These are phyloP conservation scores for Tinospora cordifolia DNA, from an alignment of 164 flowering plant genomes.

Conservation along the genomic window DNA sequence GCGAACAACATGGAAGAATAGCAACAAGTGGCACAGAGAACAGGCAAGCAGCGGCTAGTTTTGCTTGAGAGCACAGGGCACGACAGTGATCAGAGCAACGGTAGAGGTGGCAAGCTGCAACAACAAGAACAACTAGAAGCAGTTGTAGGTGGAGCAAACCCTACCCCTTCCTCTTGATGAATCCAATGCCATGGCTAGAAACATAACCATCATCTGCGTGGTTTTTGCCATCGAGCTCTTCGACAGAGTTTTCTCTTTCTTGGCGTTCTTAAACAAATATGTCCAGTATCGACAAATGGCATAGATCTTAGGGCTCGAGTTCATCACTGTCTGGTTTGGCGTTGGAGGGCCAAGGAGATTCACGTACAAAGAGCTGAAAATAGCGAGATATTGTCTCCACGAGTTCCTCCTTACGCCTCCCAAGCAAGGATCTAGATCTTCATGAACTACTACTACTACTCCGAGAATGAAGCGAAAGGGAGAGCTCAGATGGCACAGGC, in stretches of 20 bases:
- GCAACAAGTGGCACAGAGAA: no score
- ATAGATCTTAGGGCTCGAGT: constrained; percentile 54
- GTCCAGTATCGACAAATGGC: constrained; percentile 73
- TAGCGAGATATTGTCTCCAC: constrained; percentile 31
- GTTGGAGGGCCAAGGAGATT: constrained; percentile 53
- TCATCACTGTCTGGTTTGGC: constrained; percentile 40
- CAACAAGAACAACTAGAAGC: no score
- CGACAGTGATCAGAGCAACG: no score
- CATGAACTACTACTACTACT: constrained; percentile 7
- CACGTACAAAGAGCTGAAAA: constrained; percentile 49
- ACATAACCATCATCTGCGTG: constrained; percentile 42
- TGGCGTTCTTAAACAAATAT: constrained; percentile 60
- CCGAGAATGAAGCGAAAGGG: constrained; percentile 17
- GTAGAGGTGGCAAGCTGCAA: no score
- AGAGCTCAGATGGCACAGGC: constrained; percentile 23
- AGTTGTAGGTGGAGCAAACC: no score
- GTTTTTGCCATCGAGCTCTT: constrained; percentile 59
- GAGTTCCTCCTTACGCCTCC: constrained; percentile 12
- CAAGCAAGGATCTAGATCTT: constrained; percentile 6
- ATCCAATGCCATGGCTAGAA: constrained; percentile 37
- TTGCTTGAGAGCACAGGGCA: no score
- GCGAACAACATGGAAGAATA: no score
- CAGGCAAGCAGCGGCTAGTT: no score
- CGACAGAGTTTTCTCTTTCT: constrained; percentile 49
- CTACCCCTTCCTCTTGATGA: constrained; percentile 51